Base-by-base conservation (phyloP, 192 early-diverging fungal genomes). In the Phlyctochytrium planicorne region DNA sequence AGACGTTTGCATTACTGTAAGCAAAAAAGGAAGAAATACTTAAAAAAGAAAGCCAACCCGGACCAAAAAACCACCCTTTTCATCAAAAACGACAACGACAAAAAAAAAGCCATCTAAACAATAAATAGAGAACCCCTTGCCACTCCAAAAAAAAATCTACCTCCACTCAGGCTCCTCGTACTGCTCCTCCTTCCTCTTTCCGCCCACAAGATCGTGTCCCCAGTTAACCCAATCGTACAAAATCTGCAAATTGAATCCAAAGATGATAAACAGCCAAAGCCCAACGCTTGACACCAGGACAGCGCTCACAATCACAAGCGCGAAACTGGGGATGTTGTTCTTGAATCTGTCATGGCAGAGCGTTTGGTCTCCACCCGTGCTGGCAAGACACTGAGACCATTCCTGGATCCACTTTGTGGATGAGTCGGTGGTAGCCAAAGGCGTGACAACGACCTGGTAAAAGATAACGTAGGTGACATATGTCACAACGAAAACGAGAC, bases 251-350 rank as follows among this genome's bases (percentile, higher is more conserved):
- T 57, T 57, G 55, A 57, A 57, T 14, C 71, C 71, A 62, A 72
- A 72, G 17, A 72, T 59, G 37, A 72, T 40, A 59, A 72, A 72
- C 23, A 61, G 30, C 71, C 71, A 72, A 12, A 72, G 6, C 3
- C 71, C 71, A n/a, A 67, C 57, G 6, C 50, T 17, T 1, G 64
- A 56, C 23, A 62, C 52, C 4, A 59, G 34, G 14, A 52, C 23
- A 30, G 66, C 37, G 1, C 64, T 30, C 27, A 52, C 52, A 32
- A 68, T 47, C 16, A 72, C 36, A 2, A 72, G 25, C n/a, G 56
- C 31, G 17, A 30, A 29, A 4, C 56, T 47, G 30, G 71, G 71
- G 24, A 72, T 30, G 65, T 32, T 37, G 56, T 34, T 6, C 23
- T 35, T 16, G 52, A 67, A 72, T 1, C 23, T 34, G 1, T 0